Evolutionary conservation across 73 alveolate genomes (phyloP).

Genomic region (Paramecium pentaurelia): DNA sequence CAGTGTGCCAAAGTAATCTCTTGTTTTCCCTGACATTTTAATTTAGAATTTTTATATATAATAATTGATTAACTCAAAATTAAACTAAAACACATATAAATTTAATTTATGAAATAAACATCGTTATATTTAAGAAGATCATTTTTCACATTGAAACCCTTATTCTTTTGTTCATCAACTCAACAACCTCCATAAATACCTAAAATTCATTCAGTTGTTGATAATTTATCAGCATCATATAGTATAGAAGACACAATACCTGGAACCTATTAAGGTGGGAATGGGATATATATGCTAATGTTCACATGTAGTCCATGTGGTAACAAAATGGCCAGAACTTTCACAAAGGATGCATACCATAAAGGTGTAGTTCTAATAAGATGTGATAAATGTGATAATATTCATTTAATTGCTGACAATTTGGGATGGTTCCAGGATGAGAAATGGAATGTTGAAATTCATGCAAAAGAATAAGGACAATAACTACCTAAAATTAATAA

Average conservation of each 20-base stretch:
- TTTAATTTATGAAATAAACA: neutral
- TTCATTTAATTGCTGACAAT: slow-evolving; percentile 90
- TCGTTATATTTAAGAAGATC: neutral
- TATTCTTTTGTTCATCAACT: neutral
- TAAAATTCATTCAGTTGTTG: neutral
- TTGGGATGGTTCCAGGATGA: slow-evolving; percentile 85
- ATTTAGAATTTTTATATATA: neutral
- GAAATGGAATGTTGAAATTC: slow-evolving; percentile 72
- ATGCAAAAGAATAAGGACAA: slow-evolving; percentile 71
- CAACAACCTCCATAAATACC: neutral
- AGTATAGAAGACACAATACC: neutral
- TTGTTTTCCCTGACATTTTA: neutral
- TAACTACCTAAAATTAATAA: slow-evolving; percentile 46
- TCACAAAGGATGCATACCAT: slow-evolving; percentile 72
- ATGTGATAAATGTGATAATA: slow-evolving; percentile 84
- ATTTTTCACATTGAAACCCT: neutral
- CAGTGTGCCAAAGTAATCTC: neutral
- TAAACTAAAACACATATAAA: neutral
- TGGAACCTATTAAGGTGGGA: slow-evolving; percentile 19
- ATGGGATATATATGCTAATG: slow-evolving; percentile 16
- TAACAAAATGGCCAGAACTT: slow-evolving; percentile 37
- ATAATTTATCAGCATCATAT: neutral
- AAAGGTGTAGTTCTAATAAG: slow-evolving; percentile 86
- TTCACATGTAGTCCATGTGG: slow-evolving; percentile 59
- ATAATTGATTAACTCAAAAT: neutral